Evolutionary conservation across 1,139 yeast genomes (phyloP).

Genomic region (Debaryomyces sp.): DNA sequence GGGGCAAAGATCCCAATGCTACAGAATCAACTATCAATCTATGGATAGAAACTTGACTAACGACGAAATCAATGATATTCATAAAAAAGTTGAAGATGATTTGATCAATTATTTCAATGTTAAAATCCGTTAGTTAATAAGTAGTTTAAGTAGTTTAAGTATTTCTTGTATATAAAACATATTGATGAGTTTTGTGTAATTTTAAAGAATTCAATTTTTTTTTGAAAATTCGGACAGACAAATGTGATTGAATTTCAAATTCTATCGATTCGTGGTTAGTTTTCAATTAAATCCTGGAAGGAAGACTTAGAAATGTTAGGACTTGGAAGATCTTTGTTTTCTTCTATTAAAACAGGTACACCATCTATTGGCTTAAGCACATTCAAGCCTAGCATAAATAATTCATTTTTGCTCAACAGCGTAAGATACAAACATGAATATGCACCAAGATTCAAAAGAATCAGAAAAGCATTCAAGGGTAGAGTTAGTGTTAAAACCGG

Average conservation of each 20-base stretch:
- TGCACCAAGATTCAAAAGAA: slow-evolving; percentile 76
- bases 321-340: slow-evolving; percentile 10
- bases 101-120: slow-evolving; percentile 57
- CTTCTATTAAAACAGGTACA: slow-evolving; percentile 1
- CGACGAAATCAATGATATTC: slow-evolving; percentile 74
- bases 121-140: slow-evolving; percentile 53
- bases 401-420: neutral
- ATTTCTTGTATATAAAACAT: slow-evolving; percentile 5
- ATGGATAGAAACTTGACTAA: slow-evolving; percentile 92
- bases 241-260: neutral
- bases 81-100: slow-evolving; percentile 60
- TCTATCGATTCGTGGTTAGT: neutral
- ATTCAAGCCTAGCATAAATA: slow-evolving; percentile 3
- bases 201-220: neutral
- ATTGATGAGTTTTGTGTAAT: slow-evolving; percentile 5
- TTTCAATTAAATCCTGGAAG: neutral
- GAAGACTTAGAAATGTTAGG: slow-evolving; percentile 10
- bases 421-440: slow-evolving; percentile 76
- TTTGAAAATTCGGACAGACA: neutral
- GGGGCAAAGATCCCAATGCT: slow-evolving; percentile 75
- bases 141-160: neutral
- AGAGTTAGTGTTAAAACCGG: slow-evolving; percentile 96
- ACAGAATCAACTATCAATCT: slow-evolving; percentile 88
- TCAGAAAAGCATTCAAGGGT: slow-evolving; percentile 89
- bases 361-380: neutral